Base-by-base conservation (phyloP, 257 asterid genomes). In the Striga asiatica region DNA sequence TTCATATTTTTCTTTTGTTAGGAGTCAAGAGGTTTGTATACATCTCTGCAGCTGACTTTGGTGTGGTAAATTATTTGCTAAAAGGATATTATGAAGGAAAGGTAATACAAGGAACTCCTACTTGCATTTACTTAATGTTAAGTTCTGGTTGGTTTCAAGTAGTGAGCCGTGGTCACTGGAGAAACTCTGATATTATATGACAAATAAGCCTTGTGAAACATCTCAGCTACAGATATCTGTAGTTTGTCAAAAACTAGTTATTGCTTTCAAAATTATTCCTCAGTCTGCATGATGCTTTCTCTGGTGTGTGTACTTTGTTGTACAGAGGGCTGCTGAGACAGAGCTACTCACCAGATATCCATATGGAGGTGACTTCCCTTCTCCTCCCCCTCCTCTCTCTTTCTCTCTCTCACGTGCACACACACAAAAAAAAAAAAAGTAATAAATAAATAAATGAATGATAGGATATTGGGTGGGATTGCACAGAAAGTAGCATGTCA, bases 301-400 rank as follows among this genome's bases (percentile, higher is more conserved):
- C 43, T 48, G 50, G 49, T 47, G 41, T 53, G 19, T 58, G 52
- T 53, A 46, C 61, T 6, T 9, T 68, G 46, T 52, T 29, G 43
- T 74, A 71, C 85, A 91, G 96, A 76, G 95, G 68, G 96, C 98
- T 60, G 88, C 98, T 66, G 98, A 91, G 77, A 87, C 92, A 19
- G 98, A 91, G 79, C 60, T 91, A 37, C 77, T 82, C 53, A 79
- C 94, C 8, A 77, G 86, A 71, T 91, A 78, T 77, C 78, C 98
- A 18, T 91, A 91, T 64, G 98, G 96, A 68, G 98, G 98, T 91
- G 71, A 70, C 31, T 38, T 22, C 58, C 64, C 55, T 27, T 53
- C 49, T 55, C 48, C 42, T 48, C 39, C 24, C 38, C 19, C 14
- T n/a, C 5, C 10, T 3, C 48, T 41, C 17, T 7, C 17, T 41